Conservation (phyloP, 2,329 filamentous ascomycete species). For the Phialophora expanda region DNA sequence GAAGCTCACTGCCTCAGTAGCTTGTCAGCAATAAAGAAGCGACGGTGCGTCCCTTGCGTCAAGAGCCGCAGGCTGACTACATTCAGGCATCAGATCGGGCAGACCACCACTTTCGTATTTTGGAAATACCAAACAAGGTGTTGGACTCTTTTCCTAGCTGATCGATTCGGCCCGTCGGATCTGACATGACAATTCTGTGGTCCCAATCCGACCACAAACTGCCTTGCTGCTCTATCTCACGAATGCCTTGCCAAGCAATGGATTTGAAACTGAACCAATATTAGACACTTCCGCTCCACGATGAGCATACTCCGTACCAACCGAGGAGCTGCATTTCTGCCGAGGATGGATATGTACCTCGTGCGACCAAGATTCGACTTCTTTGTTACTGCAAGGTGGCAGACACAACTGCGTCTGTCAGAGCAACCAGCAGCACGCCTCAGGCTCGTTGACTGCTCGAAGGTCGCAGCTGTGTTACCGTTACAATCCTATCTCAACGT, state of each 20-base stretch:
- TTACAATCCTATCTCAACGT: background rate
- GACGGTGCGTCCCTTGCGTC: background rate
- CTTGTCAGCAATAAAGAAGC: background rate
- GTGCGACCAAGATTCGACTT: background rate
- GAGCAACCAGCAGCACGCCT: background rate
- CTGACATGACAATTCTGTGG: background rate
- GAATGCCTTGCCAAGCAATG: background rate
- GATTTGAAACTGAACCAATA: background rate
- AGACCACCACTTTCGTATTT: background rate
- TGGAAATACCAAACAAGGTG: background rate
- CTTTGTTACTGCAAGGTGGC: background rate
- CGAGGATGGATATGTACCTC: constrained; percentile 3
- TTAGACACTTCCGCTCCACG: background rate
- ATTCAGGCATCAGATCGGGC: background rate
- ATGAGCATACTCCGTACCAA: background rate
- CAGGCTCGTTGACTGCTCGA: background rate
- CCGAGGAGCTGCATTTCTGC: constrained; percentile 4
- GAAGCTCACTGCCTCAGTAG: background rate
- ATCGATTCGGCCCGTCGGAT: background rate
- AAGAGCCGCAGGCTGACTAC: background rate
- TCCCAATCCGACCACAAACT: background rate
- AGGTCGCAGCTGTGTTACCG: background rate
- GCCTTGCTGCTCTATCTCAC: background rate
- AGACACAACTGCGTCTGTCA: background rate
- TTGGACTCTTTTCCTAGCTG: background rate